These are phyloP conservation scores for Cladosporium halotolerans DNA, from an alignment of 2,329 filamentous ascomycete species.

Conservation along the genomic window DNA sequence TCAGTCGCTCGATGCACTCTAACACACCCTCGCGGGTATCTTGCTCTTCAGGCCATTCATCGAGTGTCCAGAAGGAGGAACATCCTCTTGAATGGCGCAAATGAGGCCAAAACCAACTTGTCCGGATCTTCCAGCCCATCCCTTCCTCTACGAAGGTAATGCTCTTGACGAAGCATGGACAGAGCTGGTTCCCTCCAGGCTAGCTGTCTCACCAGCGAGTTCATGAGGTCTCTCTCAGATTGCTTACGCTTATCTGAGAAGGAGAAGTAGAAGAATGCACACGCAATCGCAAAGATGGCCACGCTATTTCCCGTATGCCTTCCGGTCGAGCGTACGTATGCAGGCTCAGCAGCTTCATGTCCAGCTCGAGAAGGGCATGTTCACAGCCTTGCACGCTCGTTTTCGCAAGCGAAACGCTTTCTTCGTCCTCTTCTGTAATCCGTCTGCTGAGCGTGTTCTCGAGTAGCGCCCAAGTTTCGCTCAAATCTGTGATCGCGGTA, in stretches of 20 bases:
- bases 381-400: constrained; percentile 7
- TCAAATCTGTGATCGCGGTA: constrained; percentile 11
- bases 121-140: constrained; percentile 18
- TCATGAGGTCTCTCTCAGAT: constrained; percentile 13
- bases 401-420: constrained; percentile 8
- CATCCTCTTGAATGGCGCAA: constrained; percentile 17
- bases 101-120: constrained; percentile 14
- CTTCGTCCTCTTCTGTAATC: constrained; percentile 1
- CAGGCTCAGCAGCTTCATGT: constrained; percentile 7
- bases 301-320: constrained; percentile 9
- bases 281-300: constrained; percentile 6
- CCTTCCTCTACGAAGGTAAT: constrained; percentile 9
- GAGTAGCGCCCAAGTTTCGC: constrained; percentile 10
- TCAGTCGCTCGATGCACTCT: constrained; percentile 12
- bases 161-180: constrained; percentile 16
- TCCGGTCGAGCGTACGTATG: constrained; percentile 7
- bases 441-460: background rate
- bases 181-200: constrained; percentile 16
- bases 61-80: constrained; percentile 31
- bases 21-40: constrained; percentile 15
- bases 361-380: constrained; percentile 9
- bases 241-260: constrained; percentile 24
- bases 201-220: constrained; percentile 18
- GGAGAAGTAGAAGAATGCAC: constrained; percentile 22
- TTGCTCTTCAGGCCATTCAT: constrained; percentile 25